These are phyloP conservation scores for Lolium perenne DNA, from an alignment of 176 grass and related monocot species.

Conservation along the genomic window DNA sequence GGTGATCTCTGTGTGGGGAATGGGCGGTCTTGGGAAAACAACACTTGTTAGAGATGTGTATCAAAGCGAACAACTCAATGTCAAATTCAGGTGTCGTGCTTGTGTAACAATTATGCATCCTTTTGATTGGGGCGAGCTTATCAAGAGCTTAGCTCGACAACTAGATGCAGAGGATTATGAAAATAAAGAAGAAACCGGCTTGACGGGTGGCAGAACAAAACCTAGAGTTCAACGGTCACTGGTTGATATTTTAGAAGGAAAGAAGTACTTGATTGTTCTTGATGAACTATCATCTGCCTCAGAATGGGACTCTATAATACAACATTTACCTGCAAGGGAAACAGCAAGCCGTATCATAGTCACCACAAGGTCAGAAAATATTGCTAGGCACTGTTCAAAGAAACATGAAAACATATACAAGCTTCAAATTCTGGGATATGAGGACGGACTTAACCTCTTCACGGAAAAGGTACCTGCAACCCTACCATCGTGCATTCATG, in stretches of 20 bases:
- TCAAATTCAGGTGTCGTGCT: conserved; percentile 6
- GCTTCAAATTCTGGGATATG: conserved; percentile 18
- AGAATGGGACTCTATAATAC: conserved; percentile 32
- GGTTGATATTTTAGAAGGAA: conserved; percentile 26
- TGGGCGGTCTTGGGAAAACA: conserved; percentile 33
- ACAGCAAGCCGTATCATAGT: conserved; percentile 30
- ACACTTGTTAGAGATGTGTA: conserved; percentile 22
- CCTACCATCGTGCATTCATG: conserved; percentile 21
- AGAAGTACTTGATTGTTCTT: conserved; percentile 28
- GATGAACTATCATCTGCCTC: conserved; percentile 14
- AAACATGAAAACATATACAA: conserved; percentile 27
- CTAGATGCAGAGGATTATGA: conserved; percentile 33
- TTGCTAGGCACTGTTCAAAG: conserved; percentile 28
- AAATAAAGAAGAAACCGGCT: conserved; percentile 23
- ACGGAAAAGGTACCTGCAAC: conserved; percentile 2
- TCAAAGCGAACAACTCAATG: conserved; percentile 20
- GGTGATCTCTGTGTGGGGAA: conserved; percentile 24
- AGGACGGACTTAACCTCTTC: conserved; percentile 25
- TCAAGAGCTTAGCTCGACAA: conserved; percentile 27
- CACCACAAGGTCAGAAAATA: conserved; percentile 31
- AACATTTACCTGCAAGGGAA: conserved; percentile 19
- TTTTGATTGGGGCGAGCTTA: conserved; percentile 12
- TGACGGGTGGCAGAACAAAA: conserved; percentile 6
- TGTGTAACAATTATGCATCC: conserved; percentile 32
- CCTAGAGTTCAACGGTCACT: conserved; percentile 16